These are phyloP conservation scores for Chlamydomonas eustigma DNA, from an alignment of 139 green algal genomes.

Conservation along the genomic window DNA sequence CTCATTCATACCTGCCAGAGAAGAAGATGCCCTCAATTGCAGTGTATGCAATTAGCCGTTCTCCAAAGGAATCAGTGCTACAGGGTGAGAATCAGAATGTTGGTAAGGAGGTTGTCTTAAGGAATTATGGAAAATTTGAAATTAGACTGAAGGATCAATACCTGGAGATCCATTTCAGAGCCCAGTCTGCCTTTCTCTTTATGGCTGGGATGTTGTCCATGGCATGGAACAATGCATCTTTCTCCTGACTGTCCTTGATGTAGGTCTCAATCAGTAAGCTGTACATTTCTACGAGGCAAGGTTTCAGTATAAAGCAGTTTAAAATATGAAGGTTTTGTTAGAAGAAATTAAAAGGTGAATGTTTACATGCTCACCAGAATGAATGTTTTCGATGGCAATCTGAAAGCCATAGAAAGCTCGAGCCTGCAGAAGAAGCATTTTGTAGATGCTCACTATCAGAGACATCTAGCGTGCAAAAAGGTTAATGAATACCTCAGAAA, in stretches of 20 bases:
- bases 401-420: constrained; percentile 99
- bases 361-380: constrained; percentile 66
- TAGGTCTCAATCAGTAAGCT: constrained; percentile 95
- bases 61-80: constrained; percentile 67
- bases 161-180: constrained; percentile 91
- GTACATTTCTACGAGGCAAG: constrained; percentile 92
- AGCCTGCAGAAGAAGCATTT: constrained; percentile 62
- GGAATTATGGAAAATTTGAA: neutral
- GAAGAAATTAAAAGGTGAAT: constrained; percentile 5
- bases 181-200: constrained; percentile 95
- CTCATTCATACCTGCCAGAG: constrained; percentile 54
- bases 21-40: constrained; percentile 99
- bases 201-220: constrained; percentile 90
- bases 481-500: too few species aligned
- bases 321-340: neutral
- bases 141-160: constrained; percentile 19
- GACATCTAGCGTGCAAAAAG: too few species aligned
- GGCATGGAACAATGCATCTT: constrained; percentile 86
- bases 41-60: constrained; percentile 92
- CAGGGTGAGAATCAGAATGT: neutral
- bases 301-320: too few species aligned
- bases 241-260: constrained; percentile 85
- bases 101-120: neutral
- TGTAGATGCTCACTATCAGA: too few species aligned
- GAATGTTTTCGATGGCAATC: constrained; percentile 99